A percentile compares a stretch with the other conserved stretches of the same genome.
Evolutionary conservation across 495 filamentous ascomycete genomes (phyloP).

Genomic region (Xylaria acuta): DNA sequence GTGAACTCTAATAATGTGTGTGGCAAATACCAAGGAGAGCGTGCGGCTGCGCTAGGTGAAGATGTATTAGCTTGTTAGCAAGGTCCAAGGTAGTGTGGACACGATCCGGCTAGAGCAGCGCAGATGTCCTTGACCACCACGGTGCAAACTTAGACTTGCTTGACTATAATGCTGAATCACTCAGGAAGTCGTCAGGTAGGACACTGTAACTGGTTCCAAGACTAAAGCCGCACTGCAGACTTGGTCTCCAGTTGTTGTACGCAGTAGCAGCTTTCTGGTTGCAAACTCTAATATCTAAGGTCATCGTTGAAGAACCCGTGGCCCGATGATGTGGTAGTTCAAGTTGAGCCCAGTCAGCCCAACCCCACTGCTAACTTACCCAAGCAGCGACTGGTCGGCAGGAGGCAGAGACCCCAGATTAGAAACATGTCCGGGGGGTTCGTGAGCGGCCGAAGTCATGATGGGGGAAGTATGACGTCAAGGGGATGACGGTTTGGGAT

Average conservation of each 20-base stretch:
- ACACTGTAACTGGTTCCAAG: background rate
- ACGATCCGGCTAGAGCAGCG: background rate
- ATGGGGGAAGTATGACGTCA: slow-evolving; percentile 22
- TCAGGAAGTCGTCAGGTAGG: background rate
- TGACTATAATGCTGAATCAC: background rate
- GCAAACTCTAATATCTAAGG: background rate
- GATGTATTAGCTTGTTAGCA: slow-evolving; percentile 11
- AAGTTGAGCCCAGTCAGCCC: background rate
- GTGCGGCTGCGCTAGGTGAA: slow-evolving; percentile 4
- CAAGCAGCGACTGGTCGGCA: slow-evolving; percentile 1
- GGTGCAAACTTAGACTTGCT: background rate
- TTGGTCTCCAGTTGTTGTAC: background rate
- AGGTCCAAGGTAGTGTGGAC: background rate
- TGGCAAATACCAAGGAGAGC: background rate
- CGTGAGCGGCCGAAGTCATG: background rate
- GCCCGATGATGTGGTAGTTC: background rate
- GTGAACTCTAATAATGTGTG: background rate
- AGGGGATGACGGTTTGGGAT: background rate
- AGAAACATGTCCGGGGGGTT: slow-evolving; percentile 12
- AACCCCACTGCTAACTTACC: background rate
- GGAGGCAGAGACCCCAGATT: slow-evolving; percentile 15
- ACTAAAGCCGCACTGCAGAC: background rate
- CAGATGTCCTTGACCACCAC: background rate
- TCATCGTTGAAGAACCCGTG: background rate
- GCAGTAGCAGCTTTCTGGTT: background rate